Evolutionary conservation across 2,329 filamentous ascomycete species (phyloP).

Genomic region (Fusarium sp.): DNA sequence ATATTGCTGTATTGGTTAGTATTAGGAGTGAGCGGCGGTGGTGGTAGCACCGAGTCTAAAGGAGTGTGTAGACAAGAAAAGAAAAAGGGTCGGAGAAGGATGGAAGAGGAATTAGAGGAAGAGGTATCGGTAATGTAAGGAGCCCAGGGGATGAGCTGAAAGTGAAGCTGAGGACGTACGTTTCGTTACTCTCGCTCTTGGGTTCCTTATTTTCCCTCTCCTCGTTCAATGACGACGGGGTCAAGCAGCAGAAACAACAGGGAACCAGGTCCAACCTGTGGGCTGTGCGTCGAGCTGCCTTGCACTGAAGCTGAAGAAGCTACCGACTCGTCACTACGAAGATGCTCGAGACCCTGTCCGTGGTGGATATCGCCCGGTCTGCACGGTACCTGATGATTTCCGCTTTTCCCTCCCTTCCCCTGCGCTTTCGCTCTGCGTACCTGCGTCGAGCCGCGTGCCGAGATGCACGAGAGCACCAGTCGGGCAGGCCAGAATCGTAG

Average conservation of each 20-base stretch:
- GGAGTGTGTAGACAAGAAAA: constrained; percentile 5
- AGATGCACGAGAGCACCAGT: constrained; percentile 18
- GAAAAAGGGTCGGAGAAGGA: constrained; percentile 14
- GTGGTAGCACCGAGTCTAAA: background rate
- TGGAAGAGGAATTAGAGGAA: constrained; percentile 13
- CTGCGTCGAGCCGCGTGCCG: constrained; percentile 29
- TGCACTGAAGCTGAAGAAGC: constrained; percentile 15
- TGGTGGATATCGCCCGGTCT: constrained; percentile 26
- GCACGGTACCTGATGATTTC: constrained; percentile 41
- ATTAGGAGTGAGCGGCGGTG: constrained; percentile 22
- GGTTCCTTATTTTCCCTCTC: constrained; percentile 7
- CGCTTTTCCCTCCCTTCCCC: constrained; percentile 31
- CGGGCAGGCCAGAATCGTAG: background rate
- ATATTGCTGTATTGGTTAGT: constrained; percentile 31
- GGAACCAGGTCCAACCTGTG: constrained; percentile 30
- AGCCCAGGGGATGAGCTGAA: constrained; percentile 22
- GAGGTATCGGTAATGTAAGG: constrained; percentile 16
- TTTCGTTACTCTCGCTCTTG: constrained; percentile 5
- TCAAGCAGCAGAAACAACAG: constrained; percentile 10
- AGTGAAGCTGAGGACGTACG: constrained; percentile 33
- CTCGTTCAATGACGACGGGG: constrained; percentile 17
- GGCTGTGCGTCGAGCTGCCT: constrained; percentile 35
- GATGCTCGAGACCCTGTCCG: constrained; percentile 11
- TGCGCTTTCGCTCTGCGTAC: constrained; percentile 29
- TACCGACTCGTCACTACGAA: constrained; percentile 1